Evolutionary conservation across 2,329 filamentous ascomycete species (phyloP).

Genomic region (Pseudomassariella vexata): DNA sequence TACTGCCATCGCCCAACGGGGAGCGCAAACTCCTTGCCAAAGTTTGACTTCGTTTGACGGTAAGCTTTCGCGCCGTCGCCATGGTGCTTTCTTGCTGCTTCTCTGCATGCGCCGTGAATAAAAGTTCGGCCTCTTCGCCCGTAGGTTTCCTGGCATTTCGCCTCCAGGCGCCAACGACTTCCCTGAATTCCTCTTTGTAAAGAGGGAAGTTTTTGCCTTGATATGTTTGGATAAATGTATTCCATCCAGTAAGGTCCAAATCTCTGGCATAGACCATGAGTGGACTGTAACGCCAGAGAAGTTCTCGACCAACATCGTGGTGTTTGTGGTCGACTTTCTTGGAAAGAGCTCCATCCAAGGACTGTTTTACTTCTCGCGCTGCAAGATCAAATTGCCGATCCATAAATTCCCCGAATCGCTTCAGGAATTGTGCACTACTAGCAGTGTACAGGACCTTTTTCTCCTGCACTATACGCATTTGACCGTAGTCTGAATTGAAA

Average conservation of each 20-base stretch:
- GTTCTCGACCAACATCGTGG: constrained; percentile 64
- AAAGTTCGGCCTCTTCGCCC: constrained; percentile 72
- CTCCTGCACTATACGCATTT: constrained; percentile 90
- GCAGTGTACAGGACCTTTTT: constrained; percentile 85
- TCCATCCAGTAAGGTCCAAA: constrained; percentile 77
- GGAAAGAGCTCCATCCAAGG: constrained; percentile 53
- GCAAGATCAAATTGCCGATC: constrained; percentile 72
- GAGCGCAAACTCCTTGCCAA: constrained; percentile 68
- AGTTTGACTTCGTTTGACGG: constrained; percentile 89
- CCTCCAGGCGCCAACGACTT: constrained; percentile 74
- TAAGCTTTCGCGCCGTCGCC: constrained; percentile 78
- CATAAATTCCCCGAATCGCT: constrained; percentile 77
- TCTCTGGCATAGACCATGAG: constrained; percentile 85
- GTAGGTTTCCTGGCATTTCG: constrained; percentile 68
- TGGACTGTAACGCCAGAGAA: constrained; percentile 83
- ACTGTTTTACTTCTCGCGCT: constrained; percentile 62
- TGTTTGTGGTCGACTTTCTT: constrained; percentile 66
- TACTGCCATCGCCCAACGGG: constrained; percentile 56
- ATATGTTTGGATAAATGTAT: constrained; percentile 72
- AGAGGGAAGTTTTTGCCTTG: constrained; percentile 69
- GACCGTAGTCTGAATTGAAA: constrained; percentile 70
- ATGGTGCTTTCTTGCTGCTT: constrained; percentile 76
- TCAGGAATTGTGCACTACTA: constrained; percentile 71
- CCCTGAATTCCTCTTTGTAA: constrained; percentile 78
- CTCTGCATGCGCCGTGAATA: constrained; percentile 81